phyloP scores from a whole-genome alignment of 768 basidiomycete species.

The Rhodotorula graminis region DNA sequence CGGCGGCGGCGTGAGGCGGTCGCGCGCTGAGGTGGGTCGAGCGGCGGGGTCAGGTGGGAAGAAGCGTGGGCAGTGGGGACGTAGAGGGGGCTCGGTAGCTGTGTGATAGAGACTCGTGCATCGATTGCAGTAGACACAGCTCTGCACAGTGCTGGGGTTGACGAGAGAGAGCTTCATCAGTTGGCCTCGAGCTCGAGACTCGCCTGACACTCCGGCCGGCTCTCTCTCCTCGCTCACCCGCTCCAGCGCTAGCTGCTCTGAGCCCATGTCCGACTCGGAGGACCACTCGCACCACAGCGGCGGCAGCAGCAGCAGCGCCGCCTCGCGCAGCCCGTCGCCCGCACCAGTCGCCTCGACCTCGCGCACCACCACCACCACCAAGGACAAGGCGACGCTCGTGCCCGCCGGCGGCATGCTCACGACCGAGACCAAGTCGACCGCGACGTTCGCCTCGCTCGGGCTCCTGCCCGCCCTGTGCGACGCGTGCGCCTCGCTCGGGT shows the following conservation, averaged over 20 bases:
- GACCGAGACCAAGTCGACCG: constrained; percentile 13
- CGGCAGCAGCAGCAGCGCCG: neutral
- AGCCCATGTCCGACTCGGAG: constrained; percentile 16
- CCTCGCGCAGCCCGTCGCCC: constrained; percentile 9
- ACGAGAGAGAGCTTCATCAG: neutral
- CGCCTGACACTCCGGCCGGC: neutral
- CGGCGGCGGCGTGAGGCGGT: no score
- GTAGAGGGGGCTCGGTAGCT: no score
- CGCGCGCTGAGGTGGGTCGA: no score
- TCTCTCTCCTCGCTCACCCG: neutral
- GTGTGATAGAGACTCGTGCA: neutral
- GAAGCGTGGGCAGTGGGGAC: no score
- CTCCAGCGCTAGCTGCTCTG: neutral
- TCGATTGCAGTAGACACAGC: neutral
- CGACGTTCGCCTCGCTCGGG: constrained; percentile 75
- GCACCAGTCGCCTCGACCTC: constrained; percentile 15
- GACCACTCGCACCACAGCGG: neutral
- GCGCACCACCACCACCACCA: constrained; percentile 1
- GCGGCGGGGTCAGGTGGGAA: no score
- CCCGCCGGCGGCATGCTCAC: constrained; percentile 8
- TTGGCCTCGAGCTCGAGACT: neutral
- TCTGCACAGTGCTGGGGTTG: neutral
- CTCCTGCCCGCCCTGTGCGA: constrained; percentile 83
- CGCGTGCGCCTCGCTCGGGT: constrained; percentile 74
- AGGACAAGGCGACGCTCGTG: neutral